Conservation (phyloP, 2,329 filamentous ascomycete species). For the Colletotrichum sublineola region DNA sequence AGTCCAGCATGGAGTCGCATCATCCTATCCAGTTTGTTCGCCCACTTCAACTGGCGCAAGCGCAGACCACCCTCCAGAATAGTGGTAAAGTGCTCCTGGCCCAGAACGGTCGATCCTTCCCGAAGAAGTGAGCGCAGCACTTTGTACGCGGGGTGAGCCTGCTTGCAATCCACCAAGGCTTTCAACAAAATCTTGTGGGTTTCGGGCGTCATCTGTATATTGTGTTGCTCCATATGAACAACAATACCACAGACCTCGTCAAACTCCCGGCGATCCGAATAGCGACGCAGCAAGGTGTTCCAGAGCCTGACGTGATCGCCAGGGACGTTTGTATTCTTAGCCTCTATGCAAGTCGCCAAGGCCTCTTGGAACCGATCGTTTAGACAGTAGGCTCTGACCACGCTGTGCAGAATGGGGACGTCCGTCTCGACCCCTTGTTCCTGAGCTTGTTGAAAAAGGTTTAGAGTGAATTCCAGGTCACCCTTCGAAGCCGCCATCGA, state of each 20-base stretch:
- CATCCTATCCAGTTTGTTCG: slow-evolving; percentile 53
- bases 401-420: slow-evolving; percentile 66
- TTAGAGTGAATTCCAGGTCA: slow-evolving; percentile 77
- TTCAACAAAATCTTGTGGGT: slow-evolving; percentile 66
- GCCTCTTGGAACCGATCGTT: slow-evolving; percentile 55
- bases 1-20: slow-evolving; percentile 43
- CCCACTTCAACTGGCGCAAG: slow-evolving; percentile 58
- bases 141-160: slow-evolving; percentile 63
- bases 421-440: slow-evolving; percentile 66
- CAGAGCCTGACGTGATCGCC: slow-evolving; percentile 74
- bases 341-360: slow-evolving; percentile 59
- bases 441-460: slow-evolving; percentile 74
- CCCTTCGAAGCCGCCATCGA: slow-evolving; percentile 77
- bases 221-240: slow-evolving; percentile 61
- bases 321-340: slow-evolving; percentile 65
- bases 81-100: slow-evolving; percentile 63
- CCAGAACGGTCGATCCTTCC: slow-evolving; percentile 61
- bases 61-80: slow-evolving; percentile 67
- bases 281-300: slow-evolving; percentile 81
- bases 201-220: slow-evolving; percentile 61
- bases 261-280: slow-evolving; percentile 73
- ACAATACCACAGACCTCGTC: slow-evolving; percentile 63
- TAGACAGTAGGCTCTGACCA: slow-evolving; percentile 76
- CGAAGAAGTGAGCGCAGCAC: slow-evolving; percentile 60
- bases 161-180: slow-evolving; percentile 62